Conservation (phyloP, 2,329 filamentous ascomycete species). For the Diaporthe aspalathi region DNA sequence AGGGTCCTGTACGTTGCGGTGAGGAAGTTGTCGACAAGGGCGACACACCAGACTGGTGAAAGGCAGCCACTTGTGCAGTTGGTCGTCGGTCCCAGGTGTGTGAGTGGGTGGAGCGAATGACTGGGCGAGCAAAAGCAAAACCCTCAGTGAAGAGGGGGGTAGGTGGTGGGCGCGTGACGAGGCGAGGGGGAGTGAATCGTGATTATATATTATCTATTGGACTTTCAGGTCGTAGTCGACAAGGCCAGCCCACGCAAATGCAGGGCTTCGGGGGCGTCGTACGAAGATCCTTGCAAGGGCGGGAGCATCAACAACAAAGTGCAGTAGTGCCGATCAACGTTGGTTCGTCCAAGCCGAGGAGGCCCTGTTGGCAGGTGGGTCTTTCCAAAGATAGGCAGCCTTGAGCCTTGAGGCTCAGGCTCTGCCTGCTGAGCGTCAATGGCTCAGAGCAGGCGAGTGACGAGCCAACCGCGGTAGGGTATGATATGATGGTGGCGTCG, state of each 20-base stretch:
- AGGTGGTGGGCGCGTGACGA: background rate
- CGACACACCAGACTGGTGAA: background rate
- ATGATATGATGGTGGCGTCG: background rate
- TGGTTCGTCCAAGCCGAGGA: conserved; percentile 5
- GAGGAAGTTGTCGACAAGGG: background rate
- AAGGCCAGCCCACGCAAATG: background rate
- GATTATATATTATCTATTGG: conserved; percentile 25
- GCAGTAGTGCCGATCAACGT: conserved; percentile 28
- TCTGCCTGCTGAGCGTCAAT: background rate
- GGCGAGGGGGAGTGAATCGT: conserved; percentile 23
- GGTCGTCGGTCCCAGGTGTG: background rate
- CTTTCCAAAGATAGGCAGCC: conserved; percentile 27
- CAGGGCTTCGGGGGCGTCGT: conserved; percentile 9
- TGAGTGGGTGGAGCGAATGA: background rate
- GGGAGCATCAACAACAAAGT: background rate
- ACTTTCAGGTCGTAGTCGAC: background rate
- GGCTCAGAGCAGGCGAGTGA: background rate
- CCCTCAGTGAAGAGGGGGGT: background rate
- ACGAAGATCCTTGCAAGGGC: conserved; percentile 11
- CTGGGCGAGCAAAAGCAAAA: conserved; percentile 23
- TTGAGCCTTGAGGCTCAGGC: background rate
- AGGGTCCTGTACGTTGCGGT: background rate
- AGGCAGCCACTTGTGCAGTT: conserved; percentile 7
- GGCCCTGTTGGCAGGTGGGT: conserved; percentile 18
- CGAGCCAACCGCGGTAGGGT: background rate